These are phyloP conservation scores for Canavalia ensiformis DNA, from an alignment of 306 rosid genomes.

Conservation along the genomic window DNA sequence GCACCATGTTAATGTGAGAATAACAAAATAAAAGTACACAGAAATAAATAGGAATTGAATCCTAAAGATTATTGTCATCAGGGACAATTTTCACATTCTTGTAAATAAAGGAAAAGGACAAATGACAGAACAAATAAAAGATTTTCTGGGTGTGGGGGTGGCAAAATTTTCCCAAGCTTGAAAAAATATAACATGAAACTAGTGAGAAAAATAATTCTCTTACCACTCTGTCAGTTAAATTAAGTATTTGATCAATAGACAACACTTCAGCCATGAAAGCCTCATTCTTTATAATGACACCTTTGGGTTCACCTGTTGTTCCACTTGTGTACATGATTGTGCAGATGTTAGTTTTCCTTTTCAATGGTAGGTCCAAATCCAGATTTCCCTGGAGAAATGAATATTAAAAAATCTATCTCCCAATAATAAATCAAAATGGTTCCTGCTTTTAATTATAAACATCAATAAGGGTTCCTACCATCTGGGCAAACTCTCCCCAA, in stretches of 20 bases:
- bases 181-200: conserved; percentile 26
- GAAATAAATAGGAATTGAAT: conserved; percentile 6
- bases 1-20: not conserved
- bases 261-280: conserved; percentile 82
- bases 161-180: not conserved
- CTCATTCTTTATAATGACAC: conserved; percentile 77
- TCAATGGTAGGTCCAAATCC: conserved; percentile 68
- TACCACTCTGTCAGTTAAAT: conserved; percentile 80
- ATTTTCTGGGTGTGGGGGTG: not conserved
- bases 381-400: conserved; percentile 64
- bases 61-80: not conserved
- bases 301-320: conserved; percentile 98
- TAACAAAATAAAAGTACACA: not conserved
- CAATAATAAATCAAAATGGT: conserved; percentile 17
- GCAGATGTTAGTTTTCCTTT: conserved; percentile 68
- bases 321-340: conserved; percentile 97
- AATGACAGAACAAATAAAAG: not conserved
- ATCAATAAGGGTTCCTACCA: conserved; percentile 59
- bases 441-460: not conserved
- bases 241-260: conserved; percentile 74
- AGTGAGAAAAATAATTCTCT: conserved; percentile 22
- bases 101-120: not conserved
- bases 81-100: not conserved
- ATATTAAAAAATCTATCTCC: not conserved
- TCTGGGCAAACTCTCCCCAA: conserved; percentile 81